A percentile compares a stretch with the other conserved stretches of the same genome.
Conservation (phyloP, 2,329 filamentous ascomycete genomes). For the Neospermospora avenae region DNA sequence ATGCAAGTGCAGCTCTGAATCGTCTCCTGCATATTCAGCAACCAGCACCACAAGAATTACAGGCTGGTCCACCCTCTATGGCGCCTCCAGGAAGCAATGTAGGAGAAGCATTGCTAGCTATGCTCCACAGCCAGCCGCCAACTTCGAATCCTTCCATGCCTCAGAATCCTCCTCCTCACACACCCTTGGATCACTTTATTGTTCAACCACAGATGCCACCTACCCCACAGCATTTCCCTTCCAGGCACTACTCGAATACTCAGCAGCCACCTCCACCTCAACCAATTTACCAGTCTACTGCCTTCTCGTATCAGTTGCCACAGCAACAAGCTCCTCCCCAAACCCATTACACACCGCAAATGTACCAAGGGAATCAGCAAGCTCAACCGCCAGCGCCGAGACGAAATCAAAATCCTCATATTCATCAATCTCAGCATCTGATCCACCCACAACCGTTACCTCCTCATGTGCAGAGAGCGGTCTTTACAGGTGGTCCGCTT, state of each 20-base stretch:
- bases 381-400: conserved; percentile 14
- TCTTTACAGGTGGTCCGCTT: conserved; percentile 43
- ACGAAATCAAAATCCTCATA: conserved; percentile 27
- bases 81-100: conserved; percentile 30
- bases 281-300: conserved; percentile 41
- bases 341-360: conserved; percentile 8
- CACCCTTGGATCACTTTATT: conserved; percentile 53
- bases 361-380: conserved; percentile 11
- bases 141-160: conserved; percentile 13
- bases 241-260: conserved; percentile 43
- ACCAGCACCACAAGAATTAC: conserved; percentile 47
- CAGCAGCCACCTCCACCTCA: conserved; percentile 46
- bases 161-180: conserved; percentile 41
- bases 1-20: conserved; percentile 48
- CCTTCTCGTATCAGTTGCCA: conserved; percentile 29
- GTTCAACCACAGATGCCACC: conserved; percentile 49
- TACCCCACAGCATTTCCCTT: conserved; percentile 56
- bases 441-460: conserved; percentile 40
- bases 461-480: conserved; percentile 52
- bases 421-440: conserved; percentile 34
- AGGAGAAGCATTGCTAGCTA: conserved; percentile 50
- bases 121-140: conserved; percentile 42
- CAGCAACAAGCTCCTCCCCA: conserved; percentile 6
- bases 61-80: conserved; percentile 30
- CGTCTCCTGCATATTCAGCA: conserved; percentile 55